Evolutionary conservation across 805 yeast species (phyloP).

Genomic region (Ogataea wickerhamii): DNA sequence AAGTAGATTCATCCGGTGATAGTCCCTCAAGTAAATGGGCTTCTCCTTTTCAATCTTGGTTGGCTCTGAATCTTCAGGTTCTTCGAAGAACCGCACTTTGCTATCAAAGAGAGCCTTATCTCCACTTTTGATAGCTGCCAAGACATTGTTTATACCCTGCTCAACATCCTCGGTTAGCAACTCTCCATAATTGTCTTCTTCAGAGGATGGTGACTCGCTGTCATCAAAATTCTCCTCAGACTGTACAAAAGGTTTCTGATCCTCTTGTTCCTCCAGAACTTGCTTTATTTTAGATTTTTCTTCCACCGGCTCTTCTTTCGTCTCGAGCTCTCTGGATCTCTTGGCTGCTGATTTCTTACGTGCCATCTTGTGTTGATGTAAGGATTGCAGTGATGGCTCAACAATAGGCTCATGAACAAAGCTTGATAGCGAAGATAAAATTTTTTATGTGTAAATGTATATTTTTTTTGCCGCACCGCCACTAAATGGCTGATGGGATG

Average conservation of each 20-base stretch:
- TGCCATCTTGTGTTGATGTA: slow-evolving; percentile 49
- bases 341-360: slow-evolving; percentile 85
- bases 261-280: slow-evolving; percentile 20
- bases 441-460: no score
- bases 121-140: slow-evolving; percentile 63
- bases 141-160: slow-evolving; percentile 66
- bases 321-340: slow-evolving; percentile 28
- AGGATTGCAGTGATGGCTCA: no score
- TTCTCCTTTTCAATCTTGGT: slow-evolving; percentile 44
- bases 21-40: slow-evolving; percentile 88
- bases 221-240: slow-evolving; percentile 26
- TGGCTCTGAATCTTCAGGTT: slow-evolving; percentile 41
- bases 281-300: slow-evolving; percentile 18
- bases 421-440: neutral
- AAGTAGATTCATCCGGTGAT: slow-evolving; percentile 81
- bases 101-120: slow-evolving; percentile 67
- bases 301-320: slow-evolving; percentile 8
- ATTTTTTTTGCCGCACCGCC: neutral
- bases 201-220: slow-evolving; percentile 36
- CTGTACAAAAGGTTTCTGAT: slow-evolving; percentile 11
- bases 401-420: neutral
- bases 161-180: slow-evolving; percentile 84
- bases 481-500: neutral
- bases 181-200: slow-evolving; percentile 91
- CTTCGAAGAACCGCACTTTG: slow-evolving; percentile 63